These are phyloP conservation scores for Teratosphaeria zuluensis DNA, from an alignment of 2,329 filamentous ascomycete species.

Conservation along the genomic window DNA sequence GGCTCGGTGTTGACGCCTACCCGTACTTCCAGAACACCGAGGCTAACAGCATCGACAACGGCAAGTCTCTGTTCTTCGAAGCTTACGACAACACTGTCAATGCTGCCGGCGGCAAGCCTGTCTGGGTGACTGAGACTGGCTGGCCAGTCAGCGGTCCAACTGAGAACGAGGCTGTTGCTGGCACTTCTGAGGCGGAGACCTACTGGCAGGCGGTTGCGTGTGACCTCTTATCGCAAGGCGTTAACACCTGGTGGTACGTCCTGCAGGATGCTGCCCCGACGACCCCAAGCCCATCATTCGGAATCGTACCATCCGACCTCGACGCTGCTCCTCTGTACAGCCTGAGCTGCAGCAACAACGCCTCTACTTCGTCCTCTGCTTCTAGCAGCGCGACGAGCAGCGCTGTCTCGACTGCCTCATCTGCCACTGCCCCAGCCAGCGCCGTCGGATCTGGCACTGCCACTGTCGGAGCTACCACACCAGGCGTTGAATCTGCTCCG, in stretches of 20 bases:
- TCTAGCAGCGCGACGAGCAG: not conserved
- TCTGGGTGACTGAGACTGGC: constrained; percentile 85
- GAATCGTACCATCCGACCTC: constrained; percentile 51
- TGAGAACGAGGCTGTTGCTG: constrained; percentile 54
- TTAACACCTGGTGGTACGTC: constrained; percentile 64
- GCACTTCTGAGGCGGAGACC: constrained; percentile 57
- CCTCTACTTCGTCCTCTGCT: not conserved
- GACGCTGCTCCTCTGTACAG: constrained; percentile 51
- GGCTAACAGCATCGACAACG: constrained; percentile 55
- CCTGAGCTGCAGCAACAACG: constrained; percentile 42
- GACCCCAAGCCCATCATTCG: constrained; percentile 59
- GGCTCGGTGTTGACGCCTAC: constrained; percentile 66
- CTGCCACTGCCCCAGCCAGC: constrained; percentile 5
- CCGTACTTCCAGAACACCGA: constrained; percentile 60
- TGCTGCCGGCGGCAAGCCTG: constrained; percentile 55
- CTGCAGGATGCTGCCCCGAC: constrained; percentile 50
- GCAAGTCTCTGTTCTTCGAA: constrained; percentile 56
- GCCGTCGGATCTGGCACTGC: constrained; percentile 5
- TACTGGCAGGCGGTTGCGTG: constrained; percentile 77
- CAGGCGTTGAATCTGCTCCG: constrained; percentile 4
- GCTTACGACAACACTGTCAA: constrained; percentile 52
- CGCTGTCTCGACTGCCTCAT: constrained; percentile 3
- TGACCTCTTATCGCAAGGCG: constrained; percentile 48
- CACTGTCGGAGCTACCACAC: constrained; percentile 1
- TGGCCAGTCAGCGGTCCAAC: constrained; percentile 66